Evolutionary conservation across 2,329 filamentous ascomycete genomes (phyloP), one percentile per base, ranked within the genome.

Genomic region (Dothidotthia symphoricarpi): DNA sequence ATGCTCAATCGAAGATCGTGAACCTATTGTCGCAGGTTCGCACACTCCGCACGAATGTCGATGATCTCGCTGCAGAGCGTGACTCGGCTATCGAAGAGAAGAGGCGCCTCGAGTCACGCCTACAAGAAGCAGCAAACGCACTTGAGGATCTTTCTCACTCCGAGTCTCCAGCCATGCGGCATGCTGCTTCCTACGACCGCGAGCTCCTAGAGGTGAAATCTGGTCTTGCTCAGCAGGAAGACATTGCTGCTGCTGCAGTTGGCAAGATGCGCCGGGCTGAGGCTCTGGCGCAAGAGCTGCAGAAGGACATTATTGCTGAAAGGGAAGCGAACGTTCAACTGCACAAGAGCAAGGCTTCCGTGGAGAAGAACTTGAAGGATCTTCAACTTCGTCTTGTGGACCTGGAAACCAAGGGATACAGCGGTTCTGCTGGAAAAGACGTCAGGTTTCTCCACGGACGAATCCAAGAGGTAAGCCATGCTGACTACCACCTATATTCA

Each of bases 261-360:
- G 91, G 93, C 58, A 97, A 97, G 75, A 98, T 98, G 93, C 82
- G 91, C 38, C 83, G 91, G 16, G 88, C 93, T 2, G 91, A 98
- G 61, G 86, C 88, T 4, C 73, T 97, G 22, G 84, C 83, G 1
- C 81, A 84, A 7, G 93, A 98, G 68, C 83, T 95, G 48, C 91
- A 97, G 61, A 95, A 93, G 66, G 93, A 98, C 58, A 88, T 96
- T 45, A 81, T 83, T 13, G 80, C 80, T 6, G 91, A 96, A 70
- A 82, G 91, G 8, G 93, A 97, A 61, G 78, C 79, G 24, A 89
- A 83, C 55, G 81, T 85, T 4, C 81, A 86, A 52, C 75, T 97
- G 38, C 88, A 93, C 66, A 90, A 90, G 64, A 88, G 95, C 52
- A 97, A 96, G 72, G 87, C 86, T 3, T 78, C 78, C 1, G 73